phyloP scores from a whole-genome alignment of 192 early-diverging fungal species.

The Backusella macrospora region DNA sequence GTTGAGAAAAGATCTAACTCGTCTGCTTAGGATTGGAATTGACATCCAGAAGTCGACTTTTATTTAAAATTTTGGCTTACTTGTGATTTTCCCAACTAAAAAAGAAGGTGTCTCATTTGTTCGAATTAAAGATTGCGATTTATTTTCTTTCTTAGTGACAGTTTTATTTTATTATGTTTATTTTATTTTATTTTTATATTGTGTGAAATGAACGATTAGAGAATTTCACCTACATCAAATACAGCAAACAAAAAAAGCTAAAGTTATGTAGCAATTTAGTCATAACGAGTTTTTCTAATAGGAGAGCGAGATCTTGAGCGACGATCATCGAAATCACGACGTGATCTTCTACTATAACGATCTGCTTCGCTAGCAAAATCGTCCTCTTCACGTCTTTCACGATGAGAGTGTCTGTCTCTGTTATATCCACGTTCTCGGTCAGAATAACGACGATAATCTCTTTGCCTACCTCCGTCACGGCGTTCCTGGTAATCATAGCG shows the following conservation, averaged over 20 bases:
- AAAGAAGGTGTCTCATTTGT: too few relatives aligned
- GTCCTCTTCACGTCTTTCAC: conserved; percentile 49
- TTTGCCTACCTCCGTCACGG: conserved; percentile 43
- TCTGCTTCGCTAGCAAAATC: conserved; percentile 53
- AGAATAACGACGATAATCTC: conserved; percentile 42
- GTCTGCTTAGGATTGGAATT: too few relatives aligned
- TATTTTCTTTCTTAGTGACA: background rate
- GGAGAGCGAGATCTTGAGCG: conserved; percentile 39
- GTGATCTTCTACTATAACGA: conserved; percentile 45
- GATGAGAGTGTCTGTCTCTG: conserved; percentile 46
- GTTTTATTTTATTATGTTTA: too few relatives aligned
- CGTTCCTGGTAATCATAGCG: conserved; percentile 44
- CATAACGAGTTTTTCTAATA: conserved; percentile 26
- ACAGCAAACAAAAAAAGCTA: background rate
- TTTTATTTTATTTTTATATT: conserved; percentile 1
- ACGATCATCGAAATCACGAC: conserved; percentile 34
- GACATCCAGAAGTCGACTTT: too few relatives aligned
- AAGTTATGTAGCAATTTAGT: conserved; percentile 3
- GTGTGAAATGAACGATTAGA: conserved; percentile 11
- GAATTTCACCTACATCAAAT: conserved; percentile 12
- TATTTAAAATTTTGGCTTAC: too few relatives aligned
- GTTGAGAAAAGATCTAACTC: too few relatives aligned
- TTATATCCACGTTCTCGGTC: conserved; percentile 36
- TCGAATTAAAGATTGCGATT: too few relatives aligned
- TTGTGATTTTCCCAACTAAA: too few relatives aligned